Percentiles rank a stretch among this genome's conserved stretches.
phyloP scores from a whole-genome alignment of 2,329 filamentous ascomycete species.

The Colletotrichum sp. region DNA sequence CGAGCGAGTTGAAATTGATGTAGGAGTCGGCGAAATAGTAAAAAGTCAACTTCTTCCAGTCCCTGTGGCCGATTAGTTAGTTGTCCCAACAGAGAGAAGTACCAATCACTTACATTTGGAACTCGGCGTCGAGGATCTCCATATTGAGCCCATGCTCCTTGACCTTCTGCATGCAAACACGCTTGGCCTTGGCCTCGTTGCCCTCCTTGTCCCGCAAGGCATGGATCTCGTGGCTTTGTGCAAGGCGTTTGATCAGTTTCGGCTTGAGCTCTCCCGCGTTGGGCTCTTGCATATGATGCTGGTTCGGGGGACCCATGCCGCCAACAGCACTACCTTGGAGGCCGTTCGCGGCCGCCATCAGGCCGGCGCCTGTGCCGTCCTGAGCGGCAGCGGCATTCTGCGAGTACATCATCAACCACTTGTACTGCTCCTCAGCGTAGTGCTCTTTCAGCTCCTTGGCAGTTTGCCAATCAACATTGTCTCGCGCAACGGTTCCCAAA shows the following conservation, averaged over 20 bases:
- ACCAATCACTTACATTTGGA: slow-evolving; percentile 86
- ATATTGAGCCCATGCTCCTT: slow-evolving; percentile 93
- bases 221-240: slow-evolving; percentile 88
- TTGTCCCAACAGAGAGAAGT: too few relatives aligned
- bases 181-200: slow-evolving; percentile 96
- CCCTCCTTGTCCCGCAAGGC: slow-evolving; percentile 94
- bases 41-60: slow-evolving; percentile 98
- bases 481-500: slow-evolving; percentile 87
- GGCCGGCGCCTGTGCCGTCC: slow-evolving; percentile 64
- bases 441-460: slow-evolving; percentile 91
- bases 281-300: slow-evolving; percentile 76
- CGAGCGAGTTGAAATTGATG: slow-evolving; percentile 98
- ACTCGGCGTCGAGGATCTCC: slow-evolving; percentile 98
- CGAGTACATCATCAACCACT: slow-evolving; percentile 99
- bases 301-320: slow-evolving; percentile 77
- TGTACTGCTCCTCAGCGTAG: slow-evolving; percentile 94
- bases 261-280: slow-evolving; percentile 82
- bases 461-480: slow-evolving; percentile 85
- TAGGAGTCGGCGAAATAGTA: slow-evolving; percentile 99
- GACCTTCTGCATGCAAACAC: slow-evolving; percentile 95
- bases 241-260: slow-evolving; percentile 95
- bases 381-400: slow-evolving; percentile 71
- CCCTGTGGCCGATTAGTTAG: slow-evolving; percentile 58
- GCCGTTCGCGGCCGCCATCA: slow-evolving; percentile 67
- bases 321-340: slow-evolving; percentile 75